A percentile compares a stretch with the other conserved stretches of the same genome.
Conservation (phyloP, 345 rosid species). For the Rhodomyrtus tomentosa region DNA sequence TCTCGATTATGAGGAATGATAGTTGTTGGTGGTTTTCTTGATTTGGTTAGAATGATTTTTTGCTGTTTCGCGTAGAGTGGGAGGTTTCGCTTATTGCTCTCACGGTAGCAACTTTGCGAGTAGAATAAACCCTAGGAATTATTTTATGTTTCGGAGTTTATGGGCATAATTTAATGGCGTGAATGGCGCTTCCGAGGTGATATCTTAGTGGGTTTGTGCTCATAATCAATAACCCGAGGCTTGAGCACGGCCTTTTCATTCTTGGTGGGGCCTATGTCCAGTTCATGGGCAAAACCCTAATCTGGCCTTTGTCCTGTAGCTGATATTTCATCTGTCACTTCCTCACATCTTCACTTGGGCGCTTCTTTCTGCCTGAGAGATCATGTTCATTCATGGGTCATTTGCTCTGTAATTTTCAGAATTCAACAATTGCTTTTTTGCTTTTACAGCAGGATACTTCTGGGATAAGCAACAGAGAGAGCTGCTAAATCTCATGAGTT, state of each 20-base stretch:
- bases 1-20: neutral
- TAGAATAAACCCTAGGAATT: neutral
- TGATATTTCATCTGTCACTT: neutral
- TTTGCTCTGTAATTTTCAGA: no score
- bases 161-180: neutral
- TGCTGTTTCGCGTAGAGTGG: neutral
- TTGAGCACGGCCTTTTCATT: neutral
- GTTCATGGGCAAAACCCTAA: slow-evolving; percentile 4
- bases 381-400: neutral
- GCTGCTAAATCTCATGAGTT: no score
- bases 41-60: neutral
- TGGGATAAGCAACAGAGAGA: no score
- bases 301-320: neutral
- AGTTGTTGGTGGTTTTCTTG: neutral
- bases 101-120: neutral
- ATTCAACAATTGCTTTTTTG: no score
- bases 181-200: neutral
- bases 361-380: neutral
- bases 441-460: no score
- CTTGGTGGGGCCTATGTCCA: neutral
- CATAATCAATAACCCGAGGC: neutral
- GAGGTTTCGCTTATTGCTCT: neutral
- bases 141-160: neutral
- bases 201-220: neutral
- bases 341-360: neutral